These are phyloP conservation scores for Colletotrichum liriopes DNA, from an alignment of 2,329 filamentous ascomycete species.

Conservation along the genomic window DNA sequence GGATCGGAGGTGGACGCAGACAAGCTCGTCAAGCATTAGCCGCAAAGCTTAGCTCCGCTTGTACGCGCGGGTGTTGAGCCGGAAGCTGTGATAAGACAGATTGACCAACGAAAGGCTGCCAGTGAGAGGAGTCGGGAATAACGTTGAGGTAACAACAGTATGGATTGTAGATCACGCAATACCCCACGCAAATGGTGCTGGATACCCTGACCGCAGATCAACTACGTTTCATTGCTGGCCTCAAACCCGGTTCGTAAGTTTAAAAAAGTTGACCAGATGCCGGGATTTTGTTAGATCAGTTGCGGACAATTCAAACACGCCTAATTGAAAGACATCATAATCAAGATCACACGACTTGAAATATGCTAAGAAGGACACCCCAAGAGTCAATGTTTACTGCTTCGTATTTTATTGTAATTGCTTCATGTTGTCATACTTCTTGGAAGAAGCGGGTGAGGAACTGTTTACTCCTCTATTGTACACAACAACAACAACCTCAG, in stretches of 20 bases:
- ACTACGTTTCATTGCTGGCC: neutral
- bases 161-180: constrained; percentile 32
- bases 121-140: constrained; percentile 1
- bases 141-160: neutral
- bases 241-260: neutral
- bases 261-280: too few relatives aligned
- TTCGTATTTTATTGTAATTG: too few relatives aligned
- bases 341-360: too few relatives aligned
- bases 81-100: constrained; percentile 1
- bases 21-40: constrained; percentile 16
- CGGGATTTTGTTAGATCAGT: too few relatives aligned
- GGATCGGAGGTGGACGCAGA: constrained; percentile 25
- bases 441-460: too few relatives aligned
- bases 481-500: too few relatives aligned
- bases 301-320: too few relatives aligned
- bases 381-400: too few relatives aligned
- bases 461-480: too few relatives aligned
- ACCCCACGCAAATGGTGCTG: constrained; percentile 36
- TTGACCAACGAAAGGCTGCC: constrained; percentile 1
- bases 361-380: too few relatives aligned
- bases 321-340: too few relatives aligned
- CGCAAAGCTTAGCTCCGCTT: constrained; percentile 5
- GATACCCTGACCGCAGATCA: neutral
- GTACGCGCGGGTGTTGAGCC: neutral
- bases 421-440: too few relatives aligned